Base-by-base conservation (phyloP, 169 alveolate species). In the Cryptosporidium sp. region DNA sequence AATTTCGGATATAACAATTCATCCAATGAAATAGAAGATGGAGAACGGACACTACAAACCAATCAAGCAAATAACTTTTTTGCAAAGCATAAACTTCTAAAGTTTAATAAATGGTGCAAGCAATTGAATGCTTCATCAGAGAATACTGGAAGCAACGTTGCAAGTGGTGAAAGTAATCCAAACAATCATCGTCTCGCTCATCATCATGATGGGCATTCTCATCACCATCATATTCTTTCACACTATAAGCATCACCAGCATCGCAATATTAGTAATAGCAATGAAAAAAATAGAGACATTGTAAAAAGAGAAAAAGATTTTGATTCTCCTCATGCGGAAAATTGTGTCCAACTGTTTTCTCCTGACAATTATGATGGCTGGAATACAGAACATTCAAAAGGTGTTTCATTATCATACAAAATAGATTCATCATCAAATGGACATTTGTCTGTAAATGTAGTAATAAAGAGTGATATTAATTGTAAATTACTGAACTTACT, bases 381-480 rank as follows among this genome's bases (percentile, higher is more conserved):
- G 89, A 80, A 65, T 42, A 67, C 31, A 10, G 89, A 80, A 21
- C 9, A 60, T 65, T 80, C 89, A 42, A 80, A 80, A 61, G 89
- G 89, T 14, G 45, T 80, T 26, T 60, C 65, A 0, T 21, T 80
- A 42, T 65, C 75, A 62, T 80, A 80, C 48, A 60, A 48, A 80
- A 80, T 80, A 29, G 89, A 80, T 44, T 45, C 80, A 26, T 29
- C 48, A 4, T 58, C 21, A 80, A 80, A 62, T 80, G 89, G 89
- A 8, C 71, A 51, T 0, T 8, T 80, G 18, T 80, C 89, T 26
- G 45, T 80, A 29, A 80, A 65, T 62, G 65, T 80, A n/a, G 33
- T 80, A 10, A 65, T 80, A 23, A 80, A 62, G 60, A 65, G 89
- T 48, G 80, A 80, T 6, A 80, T 80, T 16, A 80, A 60, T n/a